Evolutionary conservation across 352 stramenopile species (phyloP), one percentile per base, ranked within the genome.

Genomic region (Pythium pyrilobum): DNA sequence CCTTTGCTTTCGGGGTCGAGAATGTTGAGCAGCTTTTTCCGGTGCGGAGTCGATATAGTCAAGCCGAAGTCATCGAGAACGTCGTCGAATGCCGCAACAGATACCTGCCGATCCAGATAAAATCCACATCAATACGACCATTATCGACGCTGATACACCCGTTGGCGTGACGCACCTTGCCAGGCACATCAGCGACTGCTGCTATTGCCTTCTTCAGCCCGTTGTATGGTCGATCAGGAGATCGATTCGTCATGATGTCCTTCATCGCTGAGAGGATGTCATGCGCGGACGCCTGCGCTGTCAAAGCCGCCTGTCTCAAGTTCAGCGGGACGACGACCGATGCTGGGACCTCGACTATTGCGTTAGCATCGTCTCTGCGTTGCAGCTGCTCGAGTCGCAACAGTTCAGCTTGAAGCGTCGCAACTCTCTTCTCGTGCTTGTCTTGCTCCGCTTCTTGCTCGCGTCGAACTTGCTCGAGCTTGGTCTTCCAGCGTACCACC

Each of bases 191-290:
- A 9, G 79, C 73, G 2, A 90, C 72, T 7, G 71, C 65, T 31
- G 75, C 79, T 25, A 92, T 58, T 16, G 81, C 77, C 52, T 92
- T 92, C 52, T 90, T 92, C 33, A 92, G 69, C 0, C 81, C 79
- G 33, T 89, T 88, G 49, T 89, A 92, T 4, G 81, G 81, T 25
- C 77, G 52, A 23, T 84, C 68, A 15, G 77, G 63, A 24, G 74
- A 92, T 20, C 81, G 65, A 43, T 45, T 66, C 8, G 43, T 56
- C 20, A 92, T 44, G 52, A 89, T 89, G 13, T 80, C 71, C 23
- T 80, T 82, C 63, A 92, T 92, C 0, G 67, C 59, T n/a, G 74
- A 77, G 0, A 89, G 51, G 24, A 92, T 77, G 23, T 89, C 78
- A 34, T 81, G 60, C 3, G 70, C 77, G 18, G 76, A 85, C 0